Evolutionary conservation across 345 rosid species (phyloP), one percentile per base, ranked within the genome.

Genomic region (Brassica carinata): DNA sequence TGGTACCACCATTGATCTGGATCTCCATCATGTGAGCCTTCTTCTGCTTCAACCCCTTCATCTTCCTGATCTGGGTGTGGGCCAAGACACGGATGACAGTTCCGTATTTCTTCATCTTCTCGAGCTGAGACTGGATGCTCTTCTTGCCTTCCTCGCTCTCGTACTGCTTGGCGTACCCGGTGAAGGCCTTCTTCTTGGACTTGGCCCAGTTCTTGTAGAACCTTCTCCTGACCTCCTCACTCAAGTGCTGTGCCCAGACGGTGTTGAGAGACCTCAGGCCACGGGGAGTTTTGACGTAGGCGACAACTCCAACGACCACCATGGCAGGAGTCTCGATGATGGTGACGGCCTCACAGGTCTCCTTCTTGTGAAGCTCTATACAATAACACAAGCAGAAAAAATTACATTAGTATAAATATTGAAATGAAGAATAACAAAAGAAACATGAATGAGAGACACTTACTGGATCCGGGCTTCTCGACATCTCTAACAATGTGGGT

Each of bases 211-310:
- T 87, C 92, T 89, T 93, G 84, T 93, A 91, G 87, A 93, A 93
- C 86, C 98, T 87, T 67, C 98, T 83, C 62, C 81, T 93, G 9
- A 93, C 86, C 67, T 91, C 98, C 87, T 93, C 97, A 14, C 93
- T 93, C 75, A 93, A 81, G 77, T 93, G 97, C 88, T 93, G 97
- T 15, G 98, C 97, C 98, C 98, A 93, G 4, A 93, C 94, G 13
- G 98, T 93, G 89, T 84, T 89, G 87, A 93, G 69, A 0, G 93
- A 67, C 5, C 97, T 87, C 2, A 93, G 88, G 7, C 94, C 98
- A 71, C 90, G 86, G 1, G 98, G 94, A 0, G 97, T 91, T 83
- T 86, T 91, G 38, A 91, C 87, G 30, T 93, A 93, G 15, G 92
- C 98, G 51, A 93, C 98, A 80, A 93, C 95, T 30, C 97, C 98